Conservation (phyloP, 768 basidiomycete species). For the Boletus subparvulus region DNA sequence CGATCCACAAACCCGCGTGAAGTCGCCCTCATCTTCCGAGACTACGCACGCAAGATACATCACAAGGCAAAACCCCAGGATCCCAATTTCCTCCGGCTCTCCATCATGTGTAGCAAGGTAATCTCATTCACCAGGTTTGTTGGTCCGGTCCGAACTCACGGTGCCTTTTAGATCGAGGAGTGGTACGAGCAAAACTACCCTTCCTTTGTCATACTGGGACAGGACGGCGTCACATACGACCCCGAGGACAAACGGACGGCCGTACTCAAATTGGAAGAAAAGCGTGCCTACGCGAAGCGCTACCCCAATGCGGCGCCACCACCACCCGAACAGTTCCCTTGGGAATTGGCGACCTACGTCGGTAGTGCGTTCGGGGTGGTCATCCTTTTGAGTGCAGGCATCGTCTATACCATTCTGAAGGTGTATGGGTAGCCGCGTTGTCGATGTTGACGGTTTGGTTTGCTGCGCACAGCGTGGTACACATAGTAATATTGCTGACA, state of each 20-base stretch:
- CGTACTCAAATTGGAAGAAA: slow-evolving; percentile 46
- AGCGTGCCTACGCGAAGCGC: slow-evolving; percentile 36
- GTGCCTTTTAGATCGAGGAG: slow-evolving; percentile 68
- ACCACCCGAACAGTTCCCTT: slow-evolving; percentile 19
- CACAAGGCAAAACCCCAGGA: slow-evolving; percentile 75
- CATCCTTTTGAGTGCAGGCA: slow-evolving; percentile 22
- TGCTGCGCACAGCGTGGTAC: no score
- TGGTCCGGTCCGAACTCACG: slow-evolving; percentile 2
- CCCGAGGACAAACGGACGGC: slow-evolving; percentile 55
- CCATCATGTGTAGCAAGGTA: slow-evolving; percentile 84
- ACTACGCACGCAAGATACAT: slow-evolving; percentile 81
- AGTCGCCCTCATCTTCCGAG: slow-evolving; percentile 84
- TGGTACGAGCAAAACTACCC: slow-evolving; percentile 96
- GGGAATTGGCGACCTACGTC: slow-evolving; percentile 33
- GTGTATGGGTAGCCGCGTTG: slow-evolving; percentile 16
- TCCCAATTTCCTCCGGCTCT: slow-evolving; percentile 82
- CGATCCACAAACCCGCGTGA: slow-evolving; percentile 88
- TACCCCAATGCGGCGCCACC: slow-evolving; percentile 12
- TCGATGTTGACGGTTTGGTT: not conserved
- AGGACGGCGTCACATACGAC: slow-evolving; percentile 39
- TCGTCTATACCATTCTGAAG: slow-evolving; percentile 27
- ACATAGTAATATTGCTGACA: not conserved
- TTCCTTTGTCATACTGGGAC: slow-evolving; percentile 61
- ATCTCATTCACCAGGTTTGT: slow-evolving; percentile 6
- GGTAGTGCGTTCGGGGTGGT: slow-evolving; percentile 28